Evolutionary conservation across 164 flowering plant genomes (phyloP), one percentile per base, ranked within the genome.

Genomic region (Berberis thunbergii): DNA sequence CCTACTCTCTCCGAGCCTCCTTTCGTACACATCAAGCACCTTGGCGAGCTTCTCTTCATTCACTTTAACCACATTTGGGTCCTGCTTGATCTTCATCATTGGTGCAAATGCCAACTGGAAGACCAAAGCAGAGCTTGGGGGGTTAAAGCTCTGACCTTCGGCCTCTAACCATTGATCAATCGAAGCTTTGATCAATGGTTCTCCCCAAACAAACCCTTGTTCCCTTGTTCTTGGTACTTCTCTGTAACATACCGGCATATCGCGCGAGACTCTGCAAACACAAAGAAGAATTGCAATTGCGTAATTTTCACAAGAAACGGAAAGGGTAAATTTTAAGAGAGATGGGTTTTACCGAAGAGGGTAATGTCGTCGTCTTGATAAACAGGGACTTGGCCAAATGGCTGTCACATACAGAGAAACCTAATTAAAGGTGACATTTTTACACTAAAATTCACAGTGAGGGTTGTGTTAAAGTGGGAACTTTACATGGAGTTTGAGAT

Each of bases 351-450:
- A 87, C 93, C 94, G 11, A 88, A 88, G 54, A 88, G 84, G 43
- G 85, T 69, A 65, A 87, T 71, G 62, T 65, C 63, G 5, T 79
- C 92, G 67, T 91, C 97, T 70, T 89, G 78, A 54, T 85, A 87
- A 50, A 87, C 90, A 6, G 97, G 96, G 0, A 91, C 96, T 82
- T 91, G 97, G 43, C 94, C 96, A 59, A 88, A 91, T 12, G 97
- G 97, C 86, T 88, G 86, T 69, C 43, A 26, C 26, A 26, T 26
- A 26, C 26, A 26, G 45, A 59, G 1, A 43, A 2, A 49, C 6
- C 6, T 6, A 6, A 49, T 49, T 49, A 11, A 11, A 49, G 52
- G 52, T 11, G 11, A 49, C 11, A 49, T 11, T 49, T 49, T 49
- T 49, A 49, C 8, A 49, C 11, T 52, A 4, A 60, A 6, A 7